phyloP scores from a whole-genome alignment of 208 protist species.

The Chromosphaera perkinsii region DNA sequence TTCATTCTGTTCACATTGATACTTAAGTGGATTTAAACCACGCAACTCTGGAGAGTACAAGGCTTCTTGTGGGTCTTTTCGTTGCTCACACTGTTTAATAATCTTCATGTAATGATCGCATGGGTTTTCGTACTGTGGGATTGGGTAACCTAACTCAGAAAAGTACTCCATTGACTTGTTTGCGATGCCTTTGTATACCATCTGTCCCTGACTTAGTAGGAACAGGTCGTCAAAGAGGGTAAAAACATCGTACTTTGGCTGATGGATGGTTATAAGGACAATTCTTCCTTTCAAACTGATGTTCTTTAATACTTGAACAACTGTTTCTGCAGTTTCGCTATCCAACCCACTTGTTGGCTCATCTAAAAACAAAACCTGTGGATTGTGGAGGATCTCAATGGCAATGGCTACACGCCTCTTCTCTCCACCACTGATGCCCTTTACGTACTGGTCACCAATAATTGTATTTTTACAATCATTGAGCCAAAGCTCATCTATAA shows the following conservation, averaged over 20 bases:
- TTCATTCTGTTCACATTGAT: not conserved
- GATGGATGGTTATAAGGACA: slow-evolving; percentile 84
- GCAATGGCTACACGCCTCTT: slow-evolving; percentile 8
- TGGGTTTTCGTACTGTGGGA: slow-evolving; percentile 67
- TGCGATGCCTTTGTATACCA: slow-evolving; percentile 73
- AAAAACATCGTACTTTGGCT: slow-evolving; percentile 78
- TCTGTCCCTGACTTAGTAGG: slow-evolving; percentile 67
- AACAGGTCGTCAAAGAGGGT: slow-evolving; percentile 79
- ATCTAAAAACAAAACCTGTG: slow-evolving; percentile 26
- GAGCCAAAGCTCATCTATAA: not conserved
- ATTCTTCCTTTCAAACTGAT: slow-evolving; percentile 66
- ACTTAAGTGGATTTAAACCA: not conserved
- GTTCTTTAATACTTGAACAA: slow-evolving; percentile 67
- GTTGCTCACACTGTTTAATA: slow-evolving; percentile 30
- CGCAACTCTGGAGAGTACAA: no score
- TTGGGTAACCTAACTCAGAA: slow-evolving; percentile 29
- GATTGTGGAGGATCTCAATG: slow-evolving; percentile 28
- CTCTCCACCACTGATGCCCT: slow-evolving; percentile 20
- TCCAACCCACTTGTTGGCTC: slow-evolving; percentile 25
- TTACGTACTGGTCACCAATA: not conserved
- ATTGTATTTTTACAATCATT: not conserved
- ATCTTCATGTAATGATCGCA: slow-evolving; percentile 74
- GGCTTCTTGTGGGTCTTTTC: no score
- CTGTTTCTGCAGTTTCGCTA: slow-evolving; percentile 16
- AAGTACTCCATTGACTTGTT: slow-evolving; percentile 65